These are phyloP conservation scores for Colletotrichum acutatum DNA, from an alignment of 2,329 filamentous ascomycete species.

Conservation along the genomic window DNA sequence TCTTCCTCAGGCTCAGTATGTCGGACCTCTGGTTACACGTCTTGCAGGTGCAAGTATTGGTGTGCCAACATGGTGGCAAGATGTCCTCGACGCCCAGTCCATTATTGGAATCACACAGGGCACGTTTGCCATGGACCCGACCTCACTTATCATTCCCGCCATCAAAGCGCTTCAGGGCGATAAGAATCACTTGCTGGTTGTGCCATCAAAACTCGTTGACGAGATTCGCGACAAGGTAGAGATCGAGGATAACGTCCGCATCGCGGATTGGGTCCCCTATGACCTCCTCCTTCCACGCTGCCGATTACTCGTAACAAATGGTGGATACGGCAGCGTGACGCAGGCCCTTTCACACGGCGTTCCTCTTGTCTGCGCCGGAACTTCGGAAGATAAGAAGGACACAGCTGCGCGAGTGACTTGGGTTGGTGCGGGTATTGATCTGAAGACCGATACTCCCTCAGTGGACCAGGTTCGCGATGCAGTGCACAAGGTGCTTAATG, in stretches of 20 bases:
- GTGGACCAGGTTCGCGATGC: slow-evolving; percentile 41
- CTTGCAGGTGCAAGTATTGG: slow-evolving; percentile 23
- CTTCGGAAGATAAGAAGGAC: slow-evolving; percentile 50
- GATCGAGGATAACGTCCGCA: slow-evolving; percentile 42
- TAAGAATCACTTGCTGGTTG: slow-evolving; percentile 43
- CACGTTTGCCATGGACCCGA: slow-evolving; percentile 49
- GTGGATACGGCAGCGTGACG: slow-evolving; percentile 50
- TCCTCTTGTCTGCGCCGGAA: slow-evolving; percentile 49
- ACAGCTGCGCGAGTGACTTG: slow-evolving; percentile 47
- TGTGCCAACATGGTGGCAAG: slow-evolving; percentile 47
- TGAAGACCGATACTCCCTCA: slow-evolving; percentile 48
- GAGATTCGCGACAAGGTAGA: slow-evolving; percentile 40
- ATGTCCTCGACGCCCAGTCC: slow-evolving; percentile 40
- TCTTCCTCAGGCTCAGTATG: slow-evolving; percentile 40
- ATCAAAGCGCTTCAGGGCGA: slow-evolving; percentile 46
- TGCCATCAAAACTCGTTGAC: slow-evolving; percentile 45
- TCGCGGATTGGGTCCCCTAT: slow-evolving; percentile 49
- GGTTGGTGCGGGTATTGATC: slow-evolving; percentile 47
- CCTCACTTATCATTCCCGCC: slow-evolving; percentile 49
- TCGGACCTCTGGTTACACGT: slow-evolving; percentile 48
- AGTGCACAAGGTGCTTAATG: slow-evolving; percentile 40
- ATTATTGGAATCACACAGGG: slow-evolving; percentile 52
- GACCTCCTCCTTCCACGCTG: slow-evolving; percentile 47
- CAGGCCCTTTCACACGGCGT: slow-evolving; percentile 49
- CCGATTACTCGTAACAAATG: slow-evolving; percentile 48